Evolutionary conservation across 129 eudicot genomes (phyloP), one percentile per base, ranked within the genome.

Genomic region (Artemisia annua): DNA sequence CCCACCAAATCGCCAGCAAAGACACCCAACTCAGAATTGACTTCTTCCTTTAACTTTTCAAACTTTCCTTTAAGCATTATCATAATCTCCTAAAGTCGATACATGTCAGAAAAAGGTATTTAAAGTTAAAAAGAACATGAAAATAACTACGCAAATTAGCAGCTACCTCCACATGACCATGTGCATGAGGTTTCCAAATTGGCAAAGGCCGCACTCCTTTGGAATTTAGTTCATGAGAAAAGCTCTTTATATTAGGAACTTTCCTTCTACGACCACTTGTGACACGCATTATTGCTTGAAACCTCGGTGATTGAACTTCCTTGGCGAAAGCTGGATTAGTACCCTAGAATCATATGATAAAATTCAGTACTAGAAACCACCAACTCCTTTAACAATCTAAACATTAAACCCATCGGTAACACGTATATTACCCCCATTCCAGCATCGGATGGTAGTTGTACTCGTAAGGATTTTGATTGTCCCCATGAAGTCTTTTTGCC

Each of bases 191-290:
- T 80, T 88, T 95, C 94, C 93, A 85, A 24, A 84, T 81, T 16
- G 99, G 99, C 65, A 88, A 87, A 69, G 99, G 88, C 11, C 91
- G 83, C 56, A 95, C 99, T 60, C 99, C 99, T 83, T 95, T 91
- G 48, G 97, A 90, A 81, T 95, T 86, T 10, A 95, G 96, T 69
- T 95, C 97, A 68, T 90, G 97, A 63, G 99, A 95, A 81, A 90
- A 95, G 83, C 99, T 90, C 83, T 95, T 95, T 66, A 95, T 73
- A 63, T 95, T 87, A 3, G 88, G 91, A 48, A 71, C 81, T 82
- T 82, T 86, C 84, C 83, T 95, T 73, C 79, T 86, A 11, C 97
- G 91, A 44, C 96, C 97, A 77, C 93, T 88, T 12, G 97, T 88
- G 63, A 76, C 82, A 70, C 91, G 96, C 78, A 90, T 65, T 72